Base-by-base conservation (phyloP, 1,284 basidiomycete genomes). In the Phaffia rhodozyma region DNA sequence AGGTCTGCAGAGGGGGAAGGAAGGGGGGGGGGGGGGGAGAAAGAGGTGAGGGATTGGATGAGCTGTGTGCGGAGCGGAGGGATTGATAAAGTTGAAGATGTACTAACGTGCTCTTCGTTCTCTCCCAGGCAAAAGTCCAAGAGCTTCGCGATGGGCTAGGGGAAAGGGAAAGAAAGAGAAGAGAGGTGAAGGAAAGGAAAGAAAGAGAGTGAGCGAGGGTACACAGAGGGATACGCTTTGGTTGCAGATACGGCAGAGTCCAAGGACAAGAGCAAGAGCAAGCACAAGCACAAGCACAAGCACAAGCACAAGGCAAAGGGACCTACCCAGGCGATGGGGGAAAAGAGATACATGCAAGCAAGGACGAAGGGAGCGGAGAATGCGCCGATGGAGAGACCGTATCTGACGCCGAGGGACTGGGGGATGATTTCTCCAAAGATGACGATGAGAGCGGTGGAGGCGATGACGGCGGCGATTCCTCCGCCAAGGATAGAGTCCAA, bases 381-480 rank as follows among this genome's bases (percentile, higher is more conserved):
- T 1, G 92, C 92, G 34, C 93, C 93, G 60, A 97, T 85, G 66
- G 86, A 86, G 2, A 97, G 81, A 29, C 93, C 93, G 78, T 94
- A 88, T 21, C 92, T 84, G 16, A 91, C 93, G 74, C 91, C 97
- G 7, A 93, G 78, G 30, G 76, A 76, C 69, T 81, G 80, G 0
- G 92, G 92, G 66, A 96, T 96, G 69, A 97, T 89, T 76, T 96
- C 91, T 57, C 87, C 78, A 72, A 91, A 91, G 67, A 89, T 88
- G 69, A 89, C 86, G 69, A 91, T 90, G 69, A 91, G 82, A 43
- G 86, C 82, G 0, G 90, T 93, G 67, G 86, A 90, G 59, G 87
- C 85, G 63, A 89, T 79, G 64, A 92, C 88, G 57, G 89, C 87
- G 70, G 81, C 82, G 16, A 87, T 75, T 32, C 90, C 89, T 50